These are phyloP conservation scores for Suillus variegatus DNA, from an alignment of 768 basidiomycete species.

Conservation along the genomic window DNA sequence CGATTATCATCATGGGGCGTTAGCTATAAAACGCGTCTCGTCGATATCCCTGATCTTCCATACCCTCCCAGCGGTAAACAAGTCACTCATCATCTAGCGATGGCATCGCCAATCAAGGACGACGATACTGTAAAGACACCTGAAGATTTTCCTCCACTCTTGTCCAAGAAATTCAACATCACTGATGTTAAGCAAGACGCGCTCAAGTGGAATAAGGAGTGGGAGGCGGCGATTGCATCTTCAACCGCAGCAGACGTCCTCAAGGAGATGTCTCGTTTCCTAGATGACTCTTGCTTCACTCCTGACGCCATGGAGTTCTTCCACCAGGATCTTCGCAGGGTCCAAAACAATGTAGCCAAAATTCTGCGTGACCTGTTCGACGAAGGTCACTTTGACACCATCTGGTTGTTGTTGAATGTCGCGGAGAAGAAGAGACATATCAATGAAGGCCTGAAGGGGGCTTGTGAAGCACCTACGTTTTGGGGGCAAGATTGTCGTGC, in stretches of 20 bases:
- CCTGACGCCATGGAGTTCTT: background rate
- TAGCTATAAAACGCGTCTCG: background rate
- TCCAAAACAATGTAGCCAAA: background rate
- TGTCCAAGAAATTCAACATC: slow-evolving; percentile 8
- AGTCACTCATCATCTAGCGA: background rate
- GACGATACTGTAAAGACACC: background rate
- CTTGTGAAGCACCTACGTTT: slow-evolving; percentile 4
- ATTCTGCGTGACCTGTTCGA: background rate
- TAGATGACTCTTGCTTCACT: background rate
- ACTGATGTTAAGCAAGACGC: slow-evolving; percentile 12
- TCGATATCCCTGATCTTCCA: background rate
- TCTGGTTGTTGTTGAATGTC: slow-evolving; percentile 20
- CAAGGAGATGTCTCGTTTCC: slow-evolving; percentile 3
- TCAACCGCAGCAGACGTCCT: slow-evolving; percentile 15
- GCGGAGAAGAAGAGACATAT: slow-evolving; percentile 15
- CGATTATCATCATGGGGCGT: background rate
- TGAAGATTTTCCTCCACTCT: background rate
- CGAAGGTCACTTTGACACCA: slow-evolving; percentile 10
- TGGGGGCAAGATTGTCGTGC: slow-evolving; percentile 17
- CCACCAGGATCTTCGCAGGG: slow-evolving; percentile 2
- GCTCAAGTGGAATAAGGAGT: slow-evolving; percentile 22
- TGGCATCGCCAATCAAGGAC: background rate
- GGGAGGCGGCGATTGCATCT: slow-evolving; percentile 18
- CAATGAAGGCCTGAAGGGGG: slow-evolving; percentile 15
- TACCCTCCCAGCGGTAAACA: background rate